Evolutionary conservation across 2,329 filamentous ascomycete genomes (phyloP).

Genomic region (Sarocladium brachiariae): DNA sequence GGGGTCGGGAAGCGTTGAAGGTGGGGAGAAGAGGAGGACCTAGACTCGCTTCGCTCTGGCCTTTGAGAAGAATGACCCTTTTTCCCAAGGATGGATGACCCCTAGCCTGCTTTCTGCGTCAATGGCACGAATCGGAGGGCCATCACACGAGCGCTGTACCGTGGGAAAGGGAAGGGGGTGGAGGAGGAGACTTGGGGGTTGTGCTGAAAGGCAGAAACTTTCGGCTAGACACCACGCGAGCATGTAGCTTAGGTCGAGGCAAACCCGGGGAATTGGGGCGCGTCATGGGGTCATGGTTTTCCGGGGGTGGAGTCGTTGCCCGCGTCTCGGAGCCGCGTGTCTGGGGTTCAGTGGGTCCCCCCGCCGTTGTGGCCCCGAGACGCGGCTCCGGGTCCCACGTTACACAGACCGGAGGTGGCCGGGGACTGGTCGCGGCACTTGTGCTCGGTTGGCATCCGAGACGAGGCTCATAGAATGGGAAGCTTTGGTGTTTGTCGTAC

Average conservation of each 20-base stretch:
- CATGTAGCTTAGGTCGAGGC: too few species aligned
- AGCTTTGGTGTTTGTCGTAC: too few species aligned
- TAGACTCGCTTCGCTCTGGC: background rate
- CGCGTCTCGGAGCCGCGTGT: background rate
- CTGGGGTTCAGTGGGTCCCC: background rate
- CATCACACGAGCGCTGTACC: background rate
- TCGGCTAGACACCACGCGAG: constrained; percentile 2
- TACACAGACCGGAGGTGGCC: background rate
- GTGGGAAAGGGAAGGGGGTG: background rate
- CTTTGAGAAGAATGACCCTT: too few species aligned
- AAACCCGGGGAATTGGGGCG: constrained; percentile 1
- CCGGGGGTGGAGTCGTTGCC: constrained; percentile 1
- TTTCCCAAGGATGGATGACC: background rate
- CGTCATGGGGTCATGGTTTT: constrained; percentile 1
- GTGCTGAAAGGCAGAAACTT: too few species aligned
- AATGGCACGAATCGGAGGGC: background rate
- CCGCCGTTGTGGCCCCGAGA: background rate
- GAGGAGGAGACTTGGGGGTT: background rate
- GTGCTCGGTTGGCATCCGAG: background rate
- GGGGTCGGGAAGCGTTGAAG: too few species aligned
- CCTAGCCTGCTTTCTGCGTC: background rate
- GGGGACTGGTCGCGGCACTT: background rate
- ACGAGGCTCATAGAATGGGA: too few species aligned
- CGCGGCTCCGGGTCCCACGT: background rate
- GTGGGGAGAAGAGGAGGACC: background rate